These are phyloP conservation scores for Claviceps capensis DNA, from an alignment of 2,329 filamentous ascomycete species.

Conservation along the genomic window DNA sequence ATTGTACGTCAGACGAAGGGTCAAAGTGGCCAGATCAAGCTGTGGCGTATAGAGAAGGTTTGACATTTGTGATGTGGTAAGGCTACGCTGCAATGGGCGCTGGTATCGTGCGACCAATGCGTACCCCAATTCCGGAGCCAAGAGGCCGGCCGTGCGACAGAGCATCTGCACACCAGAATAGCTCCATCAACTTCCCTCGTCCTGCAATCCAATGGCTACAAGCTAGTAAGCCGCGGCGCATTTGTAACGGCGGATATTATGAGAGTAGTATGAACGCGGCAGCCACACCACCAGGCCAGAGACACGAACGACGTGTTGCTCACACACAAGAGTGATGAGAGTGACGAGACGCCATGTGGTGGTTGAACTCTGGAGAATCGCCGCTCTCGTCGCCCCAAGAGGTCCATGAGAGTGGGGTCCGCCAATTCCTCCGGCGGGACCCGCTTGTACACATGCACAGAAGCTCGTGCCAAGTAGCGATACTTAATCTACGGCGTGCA, in stretches of 20 bases:
- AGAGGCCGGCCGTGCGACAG: background rate
- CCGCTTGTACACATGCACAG: slow-evolving; percentile 1
- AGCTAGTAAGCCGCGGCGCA: background rate
- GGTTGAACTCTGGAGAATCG: background rate
- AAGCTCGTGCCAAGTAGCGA: background rate
- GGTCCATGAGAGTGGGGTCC: slow-evolving; percentile 3
- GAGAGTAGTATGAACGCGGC: background rate
- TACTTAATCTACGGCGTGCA: background rate
- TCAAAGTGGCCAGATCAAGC: no score
- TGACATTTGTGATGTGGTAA: no score
- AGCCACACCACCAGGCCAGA: background rate
- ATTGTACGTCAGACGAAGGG: no score
- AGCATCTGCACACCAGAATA: background rate
- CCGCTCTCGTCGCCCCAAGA: slow-evolving; percentile 4
- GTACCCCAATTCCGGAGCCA: background rate
- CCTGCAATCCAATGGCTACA: background rate
- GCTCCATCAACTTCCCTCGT: background rate
- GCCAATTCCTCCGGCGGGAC: slow-evolving; percentile 1
- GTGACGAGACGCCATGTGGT: background rate
- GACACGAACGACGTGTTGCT: background rate
- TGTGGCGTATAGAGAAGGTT: no score
- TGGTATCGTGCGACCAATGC: background rate
- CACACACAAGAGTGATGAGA: no score
- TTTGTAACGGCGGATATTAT: background rate
- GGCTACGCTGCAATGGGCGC: no score